Evolutionary conservation across 352 stramenopile species (phyloP), one percentile per base, ranked within the genome.

Genomic region (Halophytophthora batemanensis): DNA sequence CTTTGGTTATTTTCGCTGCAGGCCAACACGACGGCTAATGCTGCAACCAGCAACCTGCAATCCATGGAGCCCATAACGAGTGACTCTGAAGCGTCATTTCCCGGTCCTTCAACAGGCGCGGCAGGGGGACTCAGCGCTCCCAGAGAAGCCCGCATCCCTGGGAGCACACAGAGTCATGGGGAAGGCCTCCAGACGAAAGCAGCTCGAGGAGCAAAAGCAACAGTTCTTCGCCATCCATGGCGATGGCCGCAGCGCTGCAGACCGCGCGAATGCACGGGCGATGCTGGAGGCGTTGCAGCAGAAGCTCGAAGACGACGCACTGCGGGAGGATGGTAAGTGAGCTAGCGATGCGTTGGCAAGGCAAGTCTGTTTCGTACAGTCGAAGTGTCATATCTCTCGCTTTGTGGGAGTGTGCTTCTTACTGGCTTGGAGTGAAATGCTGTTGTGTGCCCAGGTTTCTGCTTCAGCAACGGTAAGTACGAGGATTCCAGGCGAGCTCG

Each of bases 231-330:
- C 64, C 3, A 53, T 59, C 25, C 56, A 77, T 36, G 68, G 61
- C 15, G 74, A 88, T 57, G 70, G 44, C 0, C 72, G 73, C 23
- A 78, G 50, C 35, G 14, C 31, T 28, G 66, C 77, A 40, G 65
- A 80, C 21, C 60, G 61, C 15, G 53, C 56, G 1, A 59, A 69
- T 35, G 70, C 70, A 19, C 60, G 70, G 7, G 65, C 34, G n/a
- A 83, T 76, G 71, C 71, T 88, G 7, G 70, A 82, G 25, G 62
- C 57, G 8, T 56, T 88, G 21, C 74, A 86, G 47, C 61, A 67
- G 29, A 86, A 85, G 43, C 61, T 88, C 17, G 64, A 74, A 8
- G 74, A 88, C 33, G 77, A 88, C 43, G 72, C 77, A 4, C 47
- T 84, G 23, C 68, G 71, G 41, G 72, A 88, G 56, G 74, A 88